Evolutionary conservation across 2,329 filamentous ascomycete genomes (phyloP), one percentile per base, ranked within the genome.

Genomic region (Pestalotiopsis sp.): DNA sequence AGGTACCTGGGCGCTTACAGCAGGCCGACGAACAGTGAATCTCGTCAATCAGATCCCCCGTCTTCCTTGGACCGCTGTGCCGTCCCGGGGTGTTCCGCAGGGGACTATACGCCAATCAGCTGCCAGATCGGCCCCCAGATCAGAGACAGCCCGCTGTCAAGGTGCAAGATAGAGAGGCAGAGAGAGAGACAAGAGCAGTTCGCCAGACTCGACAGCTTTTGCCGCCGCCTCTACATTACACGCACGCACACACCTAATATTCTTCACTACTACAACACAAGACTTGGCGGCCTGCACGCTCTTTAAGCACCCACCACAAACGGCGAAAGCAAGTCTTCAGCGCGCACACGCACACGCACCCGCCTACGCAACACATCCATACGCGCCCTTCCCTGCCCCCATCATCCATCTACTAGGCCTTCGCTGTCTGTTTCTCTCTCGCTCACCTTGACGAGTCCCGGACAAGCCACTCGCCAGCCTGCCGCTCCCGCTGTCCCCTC

Each of bases 401-500:
- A 49, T 49, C n/a, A 4, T n/a, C 45, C 17, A 23, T 38, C 14
- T 5, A 5, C 31, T 7, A 36, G 45, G n/a, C 20, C 7, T 52
- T 23, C 20, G 45, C 20, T 20, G 45, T 20, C 45, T 52, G 45
- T 20, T 20, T 7, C n/a, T 45, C 40, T 49, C n/a, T 52, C 17
- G 25, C 31, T 36, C 31, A 36, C 31, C 31, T 36, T 27, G 36
- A 23, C 45, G 12, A 31, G 12, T 38, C 38, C 25, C 60, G 13
- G 65, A 61, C 17, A 45, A 20, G 36, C 65, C 56, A 66, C 65
- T 61, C 40, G 65, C 64, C 57, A 40, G 36, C 58, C 63, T 62
- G 67, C 67, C 67, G 67, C 67, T 66, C n/a, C 52, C 3, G 27
- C 64, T 41, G 64, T 52, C 4, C 67, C 64, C 31, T 66, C 66